Conservation (phyloP, 1,284 basidiomycete genomes). For the Apiotrichum brassicae region DNA sequence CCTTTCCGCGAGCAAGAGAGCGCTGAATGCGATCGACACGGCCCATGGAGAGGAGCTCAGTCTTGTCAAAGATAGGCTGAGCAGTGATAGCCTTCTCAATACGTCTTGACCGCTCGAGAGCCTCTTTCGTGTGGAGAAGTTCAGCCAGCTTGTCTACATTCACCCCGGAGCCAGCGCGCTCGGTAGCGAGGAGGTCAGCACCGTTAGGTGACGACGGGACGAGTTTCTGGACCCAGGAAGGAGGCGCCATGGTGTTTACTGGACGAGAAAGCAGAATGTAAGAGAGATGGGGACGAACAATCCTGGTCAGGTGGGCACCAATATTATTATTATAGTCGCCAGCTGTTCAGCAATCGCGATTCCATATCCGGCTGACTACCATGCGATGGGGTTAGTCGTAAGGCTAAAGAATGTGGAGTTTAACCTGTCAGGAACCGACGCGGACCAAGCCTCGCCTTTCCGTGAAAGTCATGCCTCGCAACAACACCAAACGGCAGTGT, state of each 20-base stretch:
- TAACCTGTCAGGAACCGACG: too few species aligned
- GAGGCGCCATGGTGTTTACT: slow-evolving; percentile 10
- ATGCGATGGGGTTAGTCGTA: too few species aligned
- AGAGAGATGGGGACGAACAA: too few species aligned
- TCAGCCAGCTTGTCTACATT: slow-evolving; percentile 7
- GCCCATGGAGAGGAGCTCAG: slow-evolving; percentile 19
- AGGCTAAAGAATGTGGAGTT: too few species aligned
- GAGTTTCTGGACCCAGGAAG: slow-evolving; percentile 26
- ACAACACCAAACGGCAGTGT: too few species aligned
- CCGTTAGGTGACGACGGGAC: slow-evolving; percentile 15
- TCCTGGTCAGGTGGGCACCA: too few species aligned
- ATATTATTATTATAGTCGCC: too few species aligned
- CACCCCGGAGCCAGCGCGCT: slow-evolving; percentile 12
- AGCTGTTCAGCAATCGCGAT: too few species aligned
- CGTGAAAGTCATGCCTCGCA: too few species aligned
- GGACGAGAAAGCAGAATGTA: too few species aligned
- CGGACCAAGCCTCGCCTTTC: too few species aligned
- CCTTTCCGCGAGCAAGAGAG: slow-evolving; percentile 19
- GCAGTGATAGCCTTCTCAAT: slow-evolving; percentile 6
- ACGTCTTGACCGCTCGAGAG: not conserved
- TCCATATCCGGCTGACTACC: too few species aligned
- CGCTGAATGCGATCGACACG: slow-evolving; percentile 17
- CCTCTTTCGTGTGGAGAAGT: slow-evolving; percentile 12
- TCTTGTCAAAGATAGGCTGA: slow-evolving; percentile 17
- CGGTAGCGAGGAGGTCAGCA: slow-evolving; percentile 13